A percentile compares a stretch with the other conserved stretches of the same genome.
These are phyloP conservation scores for Penicillium longicatenatum DNA, from an alignment of 495 filamentous ascomycete genomes.

Conservation along the genomic window DNA sequence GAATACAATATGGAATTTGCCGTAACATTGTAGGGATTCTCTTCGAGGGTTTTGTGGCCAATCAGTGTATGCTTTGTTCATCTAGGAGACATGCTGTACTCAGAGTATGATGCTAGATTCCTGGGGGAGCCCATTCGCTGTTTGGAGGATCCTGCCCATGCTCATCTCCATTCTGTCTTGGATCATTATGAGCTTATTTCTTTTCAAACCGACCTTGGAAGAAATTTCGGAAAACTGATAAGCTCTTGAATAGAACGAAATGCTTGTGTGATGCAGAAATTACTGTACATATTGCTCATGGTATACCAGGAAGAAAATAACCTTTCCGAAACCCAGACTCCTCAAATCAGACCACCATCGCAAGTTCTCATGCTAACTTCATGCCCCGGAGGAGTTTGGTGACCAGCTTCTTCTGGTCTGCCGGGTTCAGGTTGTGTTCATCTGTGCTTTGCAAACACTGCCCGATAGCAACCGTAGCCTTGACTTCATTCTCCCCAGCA, in stretches of 20 bases:
- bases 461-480: constrained; percentile 75
- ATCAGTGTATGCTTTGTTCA: too few relatives aligned
- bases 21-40: too few relatives aligned
- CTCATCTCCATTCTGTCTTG: too few relatives aligned
- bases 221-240: neutral
- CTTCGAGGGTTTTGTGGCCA: too few relatives aligned
- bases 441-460: constrained; percentile 78
- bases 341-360: constrained; percentile 8
- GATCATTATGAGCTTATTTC: too few relatives aligned
- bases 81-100: too few relatives aligned
- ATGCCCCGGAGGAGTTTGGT: constrained; percentile 61
- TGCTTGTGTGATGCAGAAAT: constrained; percentile 2
- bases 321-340: constrained; percentile 15
- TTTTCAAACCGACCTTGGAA: too few relatives aligned
- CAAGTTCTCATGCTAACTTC: constrained; percentile 38
- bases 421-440: constrained; percentile 60
- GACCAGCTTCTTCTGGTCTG: constrained; percentile 81
- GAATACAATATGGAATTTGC: too few relatives aligned
- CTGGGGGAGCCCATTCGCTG: too few relatives aligned
- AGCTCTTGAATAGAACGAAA: neutral
- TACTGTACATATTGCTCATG: constrained; percentile 13
- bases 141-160: too few relatives aligned
- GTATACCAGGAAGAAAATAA: constrained; percentile 12
- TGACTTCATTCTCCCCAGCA: constrained; percentile 56
- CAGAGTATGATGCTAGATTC: too few relatives aligned